These are phyloP conservation scores for Taphrina communis DNA, from an alignment of 1,139 yeast genomes.

Conservation along the genomic window DNA sequence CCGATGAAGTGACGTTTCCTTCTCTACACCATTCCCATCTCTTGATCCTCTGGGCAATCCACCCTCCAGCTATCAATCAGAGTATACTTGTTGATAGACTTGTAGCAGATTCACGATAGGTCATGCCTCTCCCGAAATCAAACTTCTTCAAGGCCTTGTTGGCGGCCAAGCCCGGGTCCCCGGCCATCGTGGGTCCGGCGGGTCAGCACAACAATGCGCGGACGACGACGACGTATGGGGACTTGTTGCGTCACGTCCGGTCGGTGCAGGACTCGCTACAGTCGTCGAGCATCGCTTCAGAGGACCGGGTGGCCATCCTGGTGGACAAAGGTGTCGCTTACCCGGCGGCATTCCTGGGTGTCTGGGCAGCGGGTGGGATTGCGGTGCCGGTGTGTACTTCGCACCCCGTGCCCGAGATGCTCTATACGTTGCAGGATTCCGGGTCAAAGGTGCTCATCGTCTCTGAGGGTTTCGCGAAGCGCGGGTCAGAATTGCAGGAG, in stretches of 20 bases:
- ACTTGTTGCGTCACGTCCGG: conserved; percentile 9
- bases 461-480: conserved; percentile 7
- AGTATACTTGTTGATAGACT: too few relatives aligned
- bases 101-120: not conserved
- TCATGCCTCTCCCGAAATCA: conserved; percentile 14
- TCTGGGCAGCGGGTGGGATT: conserved; percentile 43
- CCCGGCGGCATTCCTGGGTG: conserved; percentile 35
- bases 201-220: not conserved
- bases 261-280: conserved; percentile 13
- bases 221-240: conserved; percentile 3
- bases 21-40: not conserved
- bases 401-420: conserved; percentile 42
- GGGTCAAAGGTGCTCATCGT: conserved; percentile 22
- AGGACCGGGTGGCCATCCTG: conserved; percentile 37
- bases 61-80: too few relatives aligned
- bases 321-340: conserved; percentile 35
- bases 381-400: conserved; percentile 42
- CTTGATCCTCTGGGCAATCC: too few relatives aligned
- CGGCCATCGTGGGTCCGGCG: conserved; percentile 19
- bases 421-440: conserved; percentile 36
- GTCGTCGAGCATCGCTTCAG: conserved; percentile 4
- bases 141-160: conserved; percentile 18
- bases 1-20: not conserved
- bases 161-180: not conserved
- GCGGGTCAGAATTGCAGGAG: conserved; percentile 8